Conservation (phyloP, 345 rosid genomes). For the Gossypium longicalyx region DNA sequence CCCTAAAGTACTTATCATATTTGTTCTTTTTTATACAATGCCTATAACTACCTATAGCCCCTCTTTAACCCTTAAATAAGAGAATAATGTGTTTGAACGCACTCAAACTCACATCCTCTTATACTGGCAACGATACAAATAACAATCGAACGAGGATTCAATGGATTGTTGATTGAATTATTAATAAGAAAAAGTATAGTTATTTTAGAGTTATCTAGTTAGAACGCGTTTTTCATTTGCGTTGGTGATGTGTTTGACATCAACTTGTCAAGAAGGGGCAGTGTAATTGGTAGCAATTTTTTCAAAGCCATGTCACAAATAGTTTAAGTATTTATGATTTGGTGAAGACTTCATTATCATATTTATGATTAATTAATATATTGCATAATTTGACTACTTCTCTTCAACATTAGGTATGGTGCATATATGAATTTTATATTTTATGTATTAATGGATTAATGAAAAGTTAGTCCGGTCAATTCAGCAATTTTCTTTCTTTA, state of each 20-base stretch:
- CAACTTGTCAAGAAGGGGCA: not conserved
- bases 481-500: no score
- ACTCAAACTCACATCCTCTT: accelerated
- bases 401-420: not conserved
- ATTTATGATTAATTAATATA: not conserved
- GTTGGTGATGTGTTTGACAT: not conserved
- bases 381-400: not conserved
- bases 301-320: not conserved
- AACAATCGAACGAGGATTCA: accelerated
- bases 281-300: not conserved
- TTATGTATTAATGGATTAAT: no score
- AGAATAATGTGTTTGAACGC: accelerated
- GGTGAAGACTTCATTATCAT: not conserved
- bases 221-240: not conserved
- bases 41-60: no score
- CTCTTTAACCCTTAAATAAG: accelerated
- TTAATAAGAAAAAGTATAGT: not conserved
- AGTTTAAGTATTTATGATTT: not conserved
- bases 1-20: no score
- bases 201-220: not conserved
- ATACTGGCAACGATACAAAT: accelerated
- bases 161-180: not conserved
- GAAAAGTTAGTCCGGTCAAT: no score
- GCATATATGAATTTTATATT: no score
- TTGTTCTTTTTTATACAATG: no score